Percentiles rank a stretch among this genome's conserved stretches.
These are phyloP conservation scores for Gamsiella multidivaricata DNA, from an alignment of 192 early-diverging fungal species.

Conservation along the genomic window DNA sequence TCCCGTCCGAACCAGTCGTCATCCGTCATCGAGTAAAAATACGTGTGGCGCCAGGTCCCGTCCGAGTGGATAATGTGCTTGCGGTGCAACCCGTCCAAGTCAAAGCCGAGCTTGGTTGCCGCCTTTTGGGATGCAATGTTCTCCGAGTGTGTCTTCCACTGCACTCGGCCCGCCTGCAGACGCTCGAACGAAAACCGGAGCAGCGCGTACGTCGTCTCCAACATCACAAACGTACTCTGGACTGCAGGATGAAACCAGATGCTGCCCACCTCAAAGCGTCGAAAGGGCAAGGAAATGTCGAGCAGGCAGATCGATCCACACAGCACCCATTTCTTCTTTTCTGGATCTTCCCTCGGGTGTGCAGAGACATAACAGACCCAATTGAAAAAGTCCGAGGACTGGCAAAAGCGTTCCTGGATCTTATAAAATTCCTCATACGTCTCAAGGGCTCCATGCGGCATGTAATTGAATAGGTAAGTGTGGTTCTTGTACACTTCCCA, in stretches of 20 bases:
- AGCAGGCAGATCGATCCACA: conserved; percentile 38
- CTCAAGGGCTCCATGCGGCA: conserved; percentile 16
- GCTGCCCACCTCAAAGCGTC: conserved; percentile 22
- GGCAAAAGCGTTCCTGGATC: conserved; percentile 10
- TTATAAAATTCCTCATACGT: conserved; percentile 28
- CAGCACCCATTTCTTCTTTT: conserved; percentile 24
- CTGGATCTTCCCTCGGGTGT: background rate
- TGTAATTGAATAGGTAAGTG: conserved; percentile 15
- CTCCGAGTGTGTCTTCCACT: conserved; percentile 55
- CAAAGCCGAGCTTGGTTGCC: conserved; percentile 51
- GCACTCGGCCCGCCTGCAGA: conserved; percentile 37
- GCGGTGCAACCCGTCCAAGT: conserved; percentile 30
- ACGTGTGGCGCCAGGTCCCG: conserved; percentile 40
- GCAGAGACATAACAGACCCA: conserved; percentile 35
- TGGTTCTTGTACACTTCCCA: conserved; percentile 46
- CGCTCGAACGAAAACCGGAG: conserved; percentile 37
- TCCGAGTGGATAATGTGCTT: conserved; percentile 51
- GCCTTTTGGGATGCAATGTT: conserved; percentile 58
- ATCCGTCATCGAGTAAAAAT: conserved; percentile 46
- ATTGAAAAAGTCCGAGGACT: conserved; percentile 2
- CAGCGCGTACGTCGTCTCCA: conserved; percentile 37
- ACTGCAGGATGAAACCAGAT: conserved; percentile 50
- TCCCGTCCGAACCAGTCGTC: conserved; percentile 51
- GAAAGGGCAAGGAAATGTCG: conserved; percentile 22
- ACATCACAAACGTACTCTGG: conserved; percentile 43